A percentile compares a stretch with the other conserved stretches of the same genome.
Conservation (phyloP, 345 rosid genomes). For the Brassica nigra region DNA sequence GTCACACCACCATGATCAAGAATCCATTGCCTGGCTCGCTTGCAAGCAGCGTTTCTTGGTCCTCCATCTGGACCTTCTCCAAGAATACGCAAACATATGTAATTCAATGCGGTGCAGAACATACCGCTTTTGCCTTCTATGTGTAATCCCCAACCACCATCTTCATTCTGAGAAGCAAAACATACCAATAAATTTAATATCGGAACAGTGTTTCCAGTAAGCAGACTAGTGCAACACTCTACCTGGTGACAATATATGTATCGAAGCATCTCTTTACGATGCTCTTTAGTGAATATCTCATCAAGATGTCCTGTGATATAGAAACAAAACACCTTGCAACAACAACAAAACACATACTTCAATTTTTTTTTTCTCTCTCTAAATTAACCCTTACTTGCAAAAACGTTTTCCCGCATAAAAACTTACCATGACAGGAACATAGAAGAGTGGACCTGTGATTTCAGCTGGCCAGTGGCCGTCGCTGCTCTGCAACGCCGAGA, state of each 20-base stretch:
- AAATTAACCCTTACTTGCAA: background rate
- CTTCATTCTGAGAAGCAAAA: slow-evolving; percentile 58
- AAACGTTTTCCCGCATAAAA: background rate
- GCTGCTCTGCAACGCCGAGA: slow-evolving; percentile 53
- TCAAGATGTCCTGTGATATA: slow-evolving; percentile 49
- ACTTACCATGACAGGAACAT: slow-evolving; percentile 49
- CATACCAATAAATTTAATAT: background rate
- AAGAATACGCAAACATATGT: slow-evolving; percentile 67
- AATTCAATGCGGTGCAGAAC: slow-evolving; percentile 69
- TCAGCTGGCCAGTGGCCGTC: slow-evolving; percentile 65
- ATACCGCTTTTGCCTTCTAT: slow-evolving; percentile 77
- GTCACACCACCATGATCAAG: slow-evolving; percentile 76
- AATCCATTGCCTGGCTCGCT: slow-evolving; percentile 69
- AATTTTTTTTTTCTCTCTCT: background rate
- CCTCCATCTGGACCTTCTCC: slow-evolving; percentile 69
- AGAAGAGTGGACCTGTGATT: slow-evolving; percentile 55
- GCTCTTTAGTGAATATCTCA: slow-evolving; percentile 36
- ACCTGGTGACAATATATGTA: slow-evolving; percentile 47
- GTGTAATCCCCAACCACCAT: slow-evolving; percentile 94
- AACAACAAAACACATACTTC: background rate
- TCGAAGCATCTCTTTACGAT: slow-evolving; percentile 50
- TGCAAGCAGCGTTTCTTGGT: slow-evolving; percentile 38
- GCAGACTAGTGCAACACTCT: background rate
- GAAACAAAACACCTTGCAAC: slow-evolving; percentile 43
- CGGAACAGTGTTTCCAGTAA: background rate